These are phyloP conservation scores for Emergomyces pasteurianus DNA, from an alignment of 2,329 filamentous ascomycete species.

Conservation along the genomic window DNA sequence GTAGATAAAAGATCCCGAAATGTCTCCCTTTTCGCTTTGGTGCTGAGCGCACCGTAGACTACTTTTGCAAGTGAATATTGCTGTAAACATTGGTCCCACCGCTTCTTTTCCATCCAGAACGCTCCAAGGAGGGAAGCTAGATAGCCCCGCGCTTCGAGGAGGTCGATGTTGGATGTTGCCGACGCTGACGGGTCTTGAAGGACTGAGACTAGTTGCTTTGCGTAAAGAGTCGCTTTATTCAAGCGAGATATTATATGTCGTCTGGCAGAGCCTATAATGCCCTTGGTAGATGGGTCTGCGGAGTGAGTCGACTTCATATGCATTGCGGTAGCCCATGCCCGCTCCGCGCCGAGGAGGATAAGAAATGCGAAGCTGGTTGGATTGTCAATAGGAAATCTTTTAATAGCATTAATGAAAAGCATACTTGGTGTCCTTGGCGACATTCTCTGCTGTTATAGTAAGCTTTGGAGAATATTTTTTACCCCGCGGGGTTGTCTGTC, in stretches of 20 bases:
- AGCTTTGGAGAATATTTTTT: slow-evolving; percentile 69
- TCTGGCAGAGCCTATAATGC: slow-evolving; percentile 65
- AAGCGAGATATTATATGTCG: slow-evolving; percentile 83
- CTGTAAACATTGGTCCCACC: slow-evolving; percentile 67
- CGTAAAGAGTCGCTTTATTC: slow-evolving; percentile 62
- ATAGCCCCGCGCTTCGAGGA: slow-evolving; percentile 81
- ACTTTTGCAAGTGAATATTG: slow-evolving; percentile 66
- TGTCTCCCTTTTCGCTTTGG: slow-evolving; percentile 55
- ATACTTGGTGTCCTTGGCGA: slow-evolving; percentile 66
- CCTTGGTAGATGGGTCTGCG: slow-evolving; percentile 58
- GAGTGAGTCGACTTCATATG: slow-evolving; percentile 76
- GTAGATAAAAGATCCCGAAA: slow-evolving; percentile 78
- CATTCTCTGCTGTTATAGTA: slow-evolving; percentile 59
- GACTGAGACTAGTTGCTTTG: slow-evolving; percentile 53
- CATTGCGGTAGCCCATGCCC: slow-evolving; percentile 94
- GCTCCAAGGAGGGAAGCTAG: slow-evolving; percentile 63
- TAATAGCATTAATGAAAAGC: slow-evolving; percentile 15
- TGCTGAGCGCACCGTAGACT: slow-evolving; percentile 66
- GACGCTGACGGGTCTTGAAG: slow-evolving; percentile 53
- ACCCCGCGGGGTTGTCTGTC: slow-evolving; percentile 69
- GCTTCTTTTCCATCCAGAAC: slow-evolving; percentile 73
- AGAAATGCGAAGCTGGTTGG: slow-evolving; percentile 56
- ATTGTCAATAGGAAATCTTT: slow-evolving; percentile 5
- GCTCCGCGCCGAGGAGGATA: slow-evolving; percentile 74
- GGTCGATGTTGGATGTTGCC: slow-evolving; percentile 50